Evolutionary conservation across 371 early-diverging fungal genomes (phyloP).

Genomic region (Mucor saturninus): DNA sequence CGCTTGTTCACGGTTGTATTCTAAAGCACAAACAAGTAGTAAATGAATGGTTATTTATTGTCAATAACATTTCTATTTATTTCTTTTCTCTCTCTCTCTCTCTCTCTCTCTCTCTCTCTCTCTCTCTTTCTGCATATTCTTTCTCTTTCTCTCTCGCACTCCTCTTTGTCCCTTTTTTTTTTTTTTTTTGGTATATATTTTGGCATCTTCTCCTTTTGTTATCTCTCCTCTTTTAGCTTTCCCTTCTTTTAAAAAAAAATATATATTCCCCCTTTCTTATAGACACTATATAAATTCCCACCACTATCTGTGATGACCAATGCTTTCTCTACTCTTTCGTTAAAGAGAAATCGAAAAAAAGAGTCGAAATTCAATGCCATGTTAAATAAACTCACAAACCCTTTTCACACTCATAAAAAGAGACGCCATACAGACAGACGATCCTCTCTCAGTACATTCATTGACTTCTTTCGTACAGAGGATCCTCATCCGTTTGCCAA

Average conservation of each 20-base stretch:
- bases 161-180: constrained; percentile 6
- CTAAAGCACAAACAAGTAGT: background rate
- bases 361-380: constrained; percentile 11
- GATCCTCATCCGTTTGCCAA: constrained; percentile 19
- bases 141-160: background rate
- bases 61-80: constrained; percentile 18
- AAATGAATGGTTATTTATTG: background rate
- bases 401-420: constrained; percentile 20
- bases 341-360: constrained; percentile 25
- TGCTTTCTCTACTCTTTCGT: constrained; percentile 22
- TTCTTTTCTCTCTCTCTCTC: constrained; percentile 2
- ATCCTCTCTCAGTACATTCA: constrained; percentile 10
- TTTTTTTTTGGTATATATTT: background rate
- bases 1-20: constrained; percentile 5
- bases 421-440: constrained; percentile 3
- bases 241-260: no score
- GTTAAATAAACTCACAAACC: constrained; percentile 13
- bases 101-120: constrained; percentile 2
- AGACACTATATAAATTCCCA: no score
- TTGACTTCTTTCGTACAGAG: constrained; percentile 21
- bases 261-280: background rate
- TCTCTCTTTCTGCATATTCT: constrained; percentile 23
- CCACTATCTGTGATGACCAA: constrained; percentile 11
- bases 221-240: background rate
- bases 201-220: background rate